Evolutionary conservation across 2,329 filamentous ascomycete species (phyloP).

Genomic region (Zalaria obscura): DNA sequence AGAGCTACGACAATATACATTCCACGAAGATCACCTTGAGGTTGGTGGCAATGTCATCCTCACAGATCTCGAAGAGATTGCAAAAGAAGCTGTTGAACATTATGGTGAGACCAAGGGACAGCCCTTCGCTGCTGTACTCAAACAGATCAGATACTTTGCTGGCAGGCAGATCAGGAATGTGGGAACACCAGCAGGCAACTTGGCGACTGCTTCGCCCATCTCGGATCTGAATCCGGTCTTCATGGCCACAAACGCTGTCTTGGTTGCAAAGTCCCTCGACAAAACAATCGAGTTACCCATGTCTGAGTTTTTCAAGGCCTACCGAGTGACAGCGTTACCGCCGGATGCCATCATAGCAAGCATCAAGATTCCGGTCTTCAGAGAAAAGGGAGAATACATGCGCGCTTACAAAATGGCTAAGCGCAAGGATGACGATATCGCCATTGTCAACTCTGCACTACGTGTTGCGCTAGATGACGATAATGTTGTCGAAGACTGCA

Average conservation of each 20-base stretch:
- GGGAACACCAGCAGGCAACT: slow-evolving; percentile 88
- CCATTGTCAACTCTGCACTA: slow-evolving; percentile 83
- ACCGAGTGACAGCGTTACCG: slow-evolving; percentile 69
- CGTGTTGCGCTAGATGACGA: slow-evolving; percentile 56
- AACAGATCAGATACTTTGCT: slow-evolving; percentile 89
- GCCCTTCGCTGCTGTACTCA: slow-evolving; percentile 79
- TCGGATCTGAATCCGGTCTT: slow-evolving; percentile 93
- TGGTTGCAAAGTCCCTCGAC: slow-evolving; percentile 64
- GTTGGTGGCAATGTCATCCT: slow-evolving; percentile 86
- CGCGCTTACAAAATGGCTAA: slow-evolving; percentile 93
- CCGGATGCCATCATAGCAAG: slow-evolving; percentile 72
- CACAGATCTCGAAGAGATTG: slow-evolving; percentile 80
- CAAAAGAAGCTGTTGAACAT: slow-evolving; percentile 60
- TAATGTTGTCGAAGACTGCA: slow-evolving; percentile 57
- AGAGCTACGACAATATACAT: slow-evolving; percentile 68
- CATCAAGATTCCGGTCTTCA: slow-evolving; percentile 69
- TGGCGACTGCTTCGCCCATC: slow-evolving; percentile 89
- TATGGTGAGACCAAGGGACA: slow-evolving; percentile 63
- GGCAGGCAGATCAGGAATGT: slow-evolving; percentile 93
- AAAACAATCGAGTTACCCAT: slow-evolving; percentile 78
- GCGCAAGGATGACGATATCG: slow-evolving; percentile 95
- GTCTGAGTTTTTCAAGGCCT: slow-evolving; percentile 83
- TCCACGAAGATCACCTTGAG: slow-evolving; percentile 71
- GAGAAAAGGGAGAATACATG: slow-evolving; percentile 66
- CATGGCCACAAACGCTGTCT: slow-evolving; percentile 67